These are phyloP conservation scores for Aspergillus sp. DNA, from an alignment of 2,329 filamentous ascomycete species.

Conservation along the genomic window DNA sequence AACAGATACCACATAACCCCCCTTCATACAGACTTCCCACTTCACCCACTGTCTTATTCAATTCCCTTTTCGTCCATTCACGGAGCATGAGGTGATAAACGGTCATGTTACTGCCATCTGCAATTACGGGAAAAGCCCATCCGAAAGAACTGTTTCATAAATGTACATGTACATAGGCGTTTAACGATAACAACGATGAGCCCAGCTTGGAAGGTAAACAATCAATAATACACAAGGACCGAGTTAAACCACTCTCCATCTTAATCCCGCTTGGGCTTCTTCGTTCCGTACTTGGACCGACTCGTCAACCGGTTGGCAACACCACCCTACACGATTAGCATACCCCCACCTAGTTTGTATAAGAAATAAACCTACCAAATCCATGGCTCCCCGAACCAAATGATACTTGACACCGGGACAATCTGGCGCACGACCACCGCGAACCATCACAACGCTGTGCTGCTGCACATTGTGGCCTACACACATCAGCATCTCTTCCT, in stretches of 20 bases:
- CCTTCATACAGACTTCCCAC: neutral
- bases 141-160: constrained; percentile 10
- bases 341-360: neutral
- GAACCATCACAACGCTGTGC: constrained; percentile 95
- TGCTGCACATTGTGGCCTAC: constrained; percentile 94
- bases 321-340: constrained; percentile 66
- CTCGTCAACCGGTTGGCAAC: constrained; percentile 80
- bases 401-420: constrained; percentile 98
- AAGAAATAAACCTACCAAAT: constrained; percentile 67
- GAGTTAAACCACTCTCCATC: neutral
- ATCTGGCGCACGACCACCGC: constrained; percentile 90
- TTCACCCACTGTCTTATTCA: neutral
- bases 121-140: neutral
- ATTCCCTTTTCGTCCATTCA: neutral
- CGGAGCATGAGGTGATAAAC: neutral
- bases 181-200: constrained; percentile 11
- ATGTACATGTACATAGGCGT: constrained; percentile 15
- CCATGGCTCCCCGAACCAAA: constrained; percentile 83
- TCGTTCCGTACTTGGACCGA: constrained; percentile 95
- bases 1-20: neutral
- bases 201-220: neutral
- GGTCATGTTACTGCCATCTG: neutral
- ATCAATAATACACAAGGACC: neutral
- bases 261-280: constrained; percentile 87
- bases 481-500: constrained; percentile 9